Evolutionary conservation across 1,139 yeast species (phyloP).

Genomic region (Casaregolazyma suthepensis): DNA sequence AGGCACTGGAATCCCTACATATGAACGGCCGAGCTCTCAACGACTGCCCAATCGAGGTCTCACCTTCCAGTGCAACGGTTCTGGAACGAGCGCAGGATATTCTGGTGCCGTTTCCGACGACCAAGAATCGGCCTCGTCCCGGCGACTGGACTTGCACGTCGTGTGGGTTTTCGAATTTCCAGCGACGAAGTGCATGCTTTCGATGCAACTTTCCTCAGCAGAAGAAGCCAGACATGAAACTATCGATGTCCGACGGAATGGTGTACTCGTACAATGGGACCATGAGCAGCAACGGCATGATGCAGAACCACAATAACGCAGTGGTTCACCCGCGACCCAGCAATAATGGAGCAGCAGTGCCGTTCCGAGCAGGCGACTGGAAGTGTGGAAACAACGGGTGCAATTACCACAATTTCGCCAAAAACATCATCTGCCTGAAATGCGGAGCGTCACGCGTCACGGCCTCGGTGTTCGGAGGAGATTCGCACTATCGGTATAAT

Average conservation of each 20-base stretch:
- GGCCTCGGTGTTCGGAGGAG: slow-evolving; percentile 30
- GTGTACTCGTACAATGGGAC: slow-evolving; percentile 8
- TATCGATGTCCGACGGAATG: background rate
- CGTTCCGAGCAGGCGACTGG: slow-evolving; percentile 98
- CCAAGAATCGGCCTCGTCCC: slow-evolving; percentile 87
- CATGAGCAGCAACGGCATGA: slow-evolving; percentile 7
- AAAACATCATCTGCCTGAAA: slow-evolving; percentile 76
- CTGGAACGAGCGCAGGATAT: slow-evolving; percentile 78
- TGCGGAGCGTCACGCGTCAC: slow-evolving; percentile 76
- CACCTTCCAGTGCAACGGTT: slow-evolving; percentile 74
- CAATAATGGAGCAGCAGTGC: slow-evolving; percentile 43
- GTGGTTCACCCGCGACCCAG: background rate
- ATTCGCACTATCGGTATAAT: slow-evolving; percentile 5
- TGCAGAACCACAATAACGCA: slow-evolving; percentile 3
- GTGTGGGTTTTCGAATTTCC: slow-evolving; percentile 93
- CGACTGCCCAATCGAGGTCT: slow-evolving; percentile 75
- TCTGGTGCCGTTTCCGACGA: slow-evolving; percentile 77
- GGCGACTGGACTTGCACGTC: slow-evolving; percentile 98
- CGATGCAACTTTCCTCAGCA: slow-evolving; percentile 78
- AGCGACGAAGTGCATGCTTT: slow-evolving; percentile 90
- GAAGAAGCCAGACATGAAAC: background rate
- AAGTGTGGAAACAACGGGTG: slow-evolving; percentile 76
- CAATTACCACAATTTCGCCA: slow-evolving; percentile 88
- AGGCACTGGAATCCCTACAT: slow-evolving; percentile 68
- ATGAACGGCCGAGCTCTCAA: slow-evolving; percentile 75